These are phyloP conservation scores for Gynostemma pentaphyllum DNA, from an alignment of 306 rosid species.

Conservation along the genomic window DNA sequence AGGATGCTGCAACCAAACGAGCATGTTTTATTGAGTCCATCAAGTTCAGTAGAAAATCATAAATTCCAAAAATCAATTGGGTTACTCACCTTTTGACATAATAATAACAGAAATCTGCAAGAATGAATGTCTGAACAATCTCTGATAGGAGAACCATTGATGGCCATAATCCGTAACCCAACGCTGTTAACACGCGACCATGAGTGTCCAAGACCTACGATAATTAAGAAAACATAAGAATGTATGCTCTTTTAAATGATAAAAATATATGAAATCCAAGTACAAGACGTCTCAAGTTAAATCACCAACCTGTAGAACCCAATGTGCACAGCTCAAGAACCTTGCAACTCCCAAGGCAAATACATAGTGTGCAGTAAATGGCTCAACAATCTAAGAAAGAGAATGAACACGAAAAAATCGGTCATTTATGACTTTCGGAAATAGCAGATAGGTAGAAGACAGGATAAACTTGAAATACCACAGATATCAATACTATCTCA, in stretches of 20 bases:
- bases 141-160: constrained; percentile 59
- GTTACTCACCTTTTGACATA: constrained; percentile 48
- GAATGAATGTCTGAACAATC: constrained; percentile 63
- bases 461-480: background rate
- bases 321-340: constrained; percentile 83
- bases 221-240: constrained; percentile 3
- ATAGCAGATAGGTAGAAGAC: background rate
- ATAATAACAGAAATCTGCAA: constrained; percentile 81
- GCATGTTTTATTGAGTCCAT: background rate
- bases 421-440: background rate
- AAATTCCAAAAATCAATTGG: background rate
- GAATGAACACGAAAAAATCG: background rate
- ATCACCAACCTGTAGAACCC: constrained; percentile 62
- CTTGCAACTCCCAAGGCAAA: constrained; percentile 76
- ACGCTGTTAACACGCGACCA: constrained; percentile 47
- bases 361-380: constrained; percentile 73
- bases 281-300: background rate
- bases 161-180: constrained; percentile 83
- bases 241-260: background rate
- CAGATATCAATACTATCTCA: background rate
- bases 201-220: constrained; percentile 49
- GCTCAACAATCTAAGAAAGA: constrained; percentile 56
- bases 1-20: constrained; percentile 38
- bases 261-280: background rate
- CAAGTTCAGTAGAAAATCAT: background rate